Evolutionary conservation across 768 basidiomycete species (phyloP), one percentile per base, ranked within the genome.

Genomic region (Leccinum variicolor): DNA sequence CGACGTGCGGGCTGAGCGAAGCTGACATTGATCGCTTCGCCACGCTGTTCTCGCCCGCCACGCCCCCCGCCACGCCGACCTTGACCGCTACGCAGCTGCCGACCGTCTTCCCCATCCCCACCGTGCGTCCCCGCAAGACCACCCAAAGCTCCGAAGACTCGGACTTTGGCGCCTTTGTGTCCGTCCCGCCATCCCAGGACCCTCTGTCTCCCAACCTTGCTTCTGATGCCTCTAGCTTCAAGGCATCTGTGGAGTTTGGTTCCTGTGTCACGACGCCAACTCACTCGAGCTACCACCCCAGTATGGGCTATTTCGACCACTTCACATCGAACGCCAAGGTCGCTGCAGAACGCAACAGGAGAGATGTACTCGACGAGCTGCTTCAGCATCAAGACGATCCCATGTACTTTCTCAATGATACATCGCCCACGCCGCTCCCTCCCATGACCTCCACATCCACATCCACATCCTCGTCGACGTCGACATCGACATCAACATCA

Each of bases 301-400:
- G 74, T 31, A 69, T 80, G 28, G 72, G 67, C 33, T 89, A 88
- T 69, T 87, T 89, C 65, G 84, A 83, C 56, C 74, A 75, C 48
- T 86, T 90, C 55, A 79, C 79, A 3, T 75, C 81, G 50, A 78
- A 77, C 33, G 86, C 88, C 11, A 84, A 78, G 64, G 72, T 73
- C 0, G 80, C 84, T 10, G 76, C 80, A 0, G 81, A 83, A 52
- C 76, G 74, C 39, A 84, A 78, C 51, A 75, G 81, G 58, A 77
- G 77, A 55, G 76, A 72, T 23, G 73, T 90, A 6, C 73, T 90
- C 50, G 81, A 86, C 47, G 88, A 91, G 66, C 69, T 90, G 34
- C 66, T 90, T 36, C 63, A 78, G 57, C 82, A 87, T 58, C 81
- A 90, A 69, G 85, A 88, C 52, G 87, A 90, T 67, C 87, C 87